Evolutionary conservation across 2,329 filamentous ascomycete genomes (phyloP).

Genomic region (Sarocladiaceae sp.): DNA sequence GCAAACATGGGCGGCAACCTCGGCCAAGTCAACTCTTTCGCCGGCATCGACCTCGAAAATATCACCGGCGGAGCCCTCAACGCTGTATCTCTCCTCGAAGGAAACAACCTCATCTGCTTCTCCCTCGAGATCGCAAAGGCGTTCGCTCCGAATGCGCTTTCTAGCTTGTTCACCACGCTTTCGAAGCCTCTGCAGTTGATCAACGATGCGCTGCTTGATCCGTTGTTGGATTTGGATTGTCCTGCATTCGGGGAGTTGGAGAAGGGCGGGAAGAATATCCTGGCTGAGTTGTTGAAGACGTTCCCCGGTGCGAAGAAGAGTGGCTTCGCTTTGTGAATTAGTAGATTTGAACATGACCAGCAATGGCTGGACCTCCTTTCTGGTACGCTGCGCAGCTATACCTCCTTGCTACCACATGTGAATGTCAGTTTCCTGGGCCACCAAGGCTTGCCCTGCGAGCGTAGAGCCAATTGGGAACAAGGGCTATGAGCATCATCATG

Average conservation of each 20-base stretch:
- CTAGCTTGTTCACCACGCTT: slow-evolving; percentile 29
- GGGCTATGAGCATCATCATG: too few species aligned
- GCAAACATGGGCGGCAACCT: slow-evolving; percentile 48
- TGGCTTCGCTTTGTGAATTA: slow-evolving; percentile 9
- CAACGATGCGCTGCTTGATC: slow-evolving; percentile 24
- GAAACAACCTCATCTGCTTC: slow-evolving; percentile 43
- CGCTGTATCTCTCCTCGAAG: slow-evolving; percentile 33
- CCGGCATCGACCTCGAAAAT: slow-evolving; percentile 37
- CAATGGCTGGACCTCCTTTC: too few species aligned
- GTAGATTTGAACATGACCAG: too few species aligned
- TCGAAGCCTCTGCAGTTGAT: slow-evolving; percentile 25
- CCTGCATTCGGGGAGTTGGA: slow-evolving; percentile 24
- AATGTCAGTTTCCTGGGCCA: too few species aligned
- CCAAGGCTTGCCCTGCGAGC: too few species aligned
- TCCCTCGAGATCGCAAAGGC: slow-evolving; percentile 32
- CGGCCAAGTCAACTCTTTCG: slow-evolving; percentile 45
- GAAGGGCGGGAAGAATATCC: slow-evolving; percentile 18
- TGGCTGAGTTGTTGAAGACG: neutral
- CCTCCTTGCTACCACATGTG: too few species aligned
- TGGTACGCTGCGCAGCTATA: too few species aligned
- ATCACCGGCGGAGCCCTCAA: slow-evolving; percentile 42
- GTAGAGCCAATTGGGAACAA: too few species aligned
- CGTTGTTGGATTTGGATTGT: slow-evolving; percentile 23
- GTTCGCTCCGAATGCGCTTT: slow-evolving; percentile 36
- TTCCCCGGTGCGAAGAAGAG: slow-evolving; percentile 12